These are phyloP conservation scores for Hyphodiscus hymeniophilus DNA, from an alignment of 495 filamentous ascomycete species.

Conservation along the genomic window DNA sequence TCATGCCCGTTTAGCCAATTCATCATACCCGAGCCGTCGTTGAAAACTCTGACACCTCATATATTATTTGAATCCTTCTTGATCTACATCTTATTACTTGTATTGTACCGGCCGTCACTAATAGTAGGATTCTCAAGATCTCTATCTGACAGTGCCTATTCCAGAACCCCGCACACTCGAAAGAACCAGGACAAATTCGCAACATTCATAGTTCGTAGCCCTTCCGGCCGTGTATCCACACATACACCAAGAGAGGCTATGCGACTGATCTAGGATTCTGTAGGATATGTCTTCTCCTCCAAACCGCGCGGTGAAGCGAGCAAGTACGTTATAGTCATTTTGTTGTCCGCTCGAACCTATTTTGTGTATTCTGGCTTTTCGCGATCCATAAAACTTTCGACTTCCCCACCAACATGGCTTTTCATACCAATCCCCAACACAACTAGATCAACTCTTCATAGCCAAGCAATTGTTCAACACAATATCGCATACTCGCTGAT, in stretches of 20 bases:
- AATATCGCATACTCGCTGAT: conserved; percentile 16
- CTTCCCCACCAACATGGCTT: neutral
- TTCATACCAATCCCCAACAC: neutral
- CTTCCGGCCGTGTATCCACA: conserved; percentile 25
- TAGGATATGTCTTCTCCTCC: conserved; percentile 17
- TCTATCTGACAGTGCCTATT: neutral
- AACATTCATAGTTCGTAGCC: conserved; percentile 58
- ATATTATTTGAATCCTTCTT: no score
- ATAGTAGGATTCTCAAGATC: no score
- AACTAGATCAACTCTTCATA: neutral
- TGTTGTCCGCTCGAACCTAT: neutral
- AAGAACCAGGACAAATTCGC: no score
- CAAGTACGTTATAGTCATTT: conserved; percentile 12
- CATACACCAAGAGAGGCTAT: neutral
- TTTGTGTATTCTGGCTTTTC: neutral
- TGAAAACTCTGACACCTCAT: no score
- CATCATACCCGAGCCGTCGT: no score
- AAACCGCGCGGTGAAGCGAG: conserved; percentile 17
- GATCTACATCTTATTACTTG: no score
- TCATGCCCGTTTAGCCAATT: no score
- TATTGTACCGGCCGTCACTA: no score
- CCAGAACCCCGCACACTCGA: conserved; percentile 35
- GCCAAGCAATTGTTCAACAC: conserved; percentile 15
- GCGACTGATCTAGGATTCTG: neutral
- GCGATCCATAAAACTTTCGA: neutral